A percentile compares a stretch with the other conserved stretches of the same genome.
These are phyloP conservation scores for Phialocephala sp. DNA, from an alignment of 2,329 filamentous ascomycete species.

Conservation along the genomic window DNA sequence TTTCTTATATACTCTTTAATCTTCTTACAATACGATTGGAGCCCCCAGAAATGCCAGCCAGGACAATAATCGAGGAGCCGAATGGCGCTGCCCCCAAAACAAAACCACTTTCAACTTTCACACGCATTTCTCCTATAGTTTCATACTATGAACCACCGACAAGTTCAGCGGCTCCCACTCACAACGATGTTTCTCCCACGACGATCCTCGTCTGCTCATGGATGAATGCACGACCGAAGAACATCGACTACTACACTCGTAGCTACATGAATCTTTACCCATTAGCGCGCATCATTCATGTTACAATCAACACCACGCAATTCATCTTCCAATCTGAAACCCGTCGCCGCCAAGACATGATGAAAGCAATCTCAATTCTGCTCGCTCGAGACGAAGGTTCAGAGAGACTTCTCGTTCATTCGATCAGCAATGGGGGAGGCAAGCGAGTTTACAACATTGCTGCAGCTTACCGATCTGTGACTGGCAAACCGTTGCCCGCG, in stretches of 20 bases:
- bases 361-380: slow-evolving; percentile 37
- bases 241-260: slow-evolving; percentile 61
- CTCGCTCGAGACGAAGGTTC: slow-evolving; percentile 27
- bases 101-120: slow-evolving; percentile 37
- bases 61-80: slow-evolving; percentile 1
- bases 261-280: slow-evolving; percentile 59
- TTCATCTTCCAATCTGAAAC: slow-evolving; percentile 48
- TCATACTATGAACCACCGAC: slow-evolving; percentile 31
- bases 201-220: slow-evolving; percentile 61
- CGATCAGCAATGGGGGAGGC: slow-evolving; percentile 64
- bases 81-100: not conserved
- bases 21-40: not conserved
- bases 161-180: slow-evolving; percentile 4
- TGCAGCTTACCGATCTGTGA: slow-evolving; percentile 23
- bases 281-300: slow-evolving; percentile 54
- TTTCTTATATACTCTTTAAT: not conserved
- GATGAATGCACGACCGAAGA: slow-evolving; percentile 60
- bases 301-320: slow-evolving; percentile 53
- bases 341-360: slow-evolving; percentile 39
- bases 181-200: slow-evolving; percentile 26
- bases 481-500: slow-evolving; percentile 28
- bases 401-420: slow-evolving; percentile 54
- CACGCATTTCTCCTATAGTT: slow-evolving; percentile 31
- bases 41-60: slow-evolving; percentile 18
- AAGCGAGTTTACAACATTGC: slow-evolving; percentile 39